Evolutionary conservation across 169 alveolate genomes (phyloP), one percentile per base, ranked within the genome.

Genomic region (Eimeria falciformis): DNA sequence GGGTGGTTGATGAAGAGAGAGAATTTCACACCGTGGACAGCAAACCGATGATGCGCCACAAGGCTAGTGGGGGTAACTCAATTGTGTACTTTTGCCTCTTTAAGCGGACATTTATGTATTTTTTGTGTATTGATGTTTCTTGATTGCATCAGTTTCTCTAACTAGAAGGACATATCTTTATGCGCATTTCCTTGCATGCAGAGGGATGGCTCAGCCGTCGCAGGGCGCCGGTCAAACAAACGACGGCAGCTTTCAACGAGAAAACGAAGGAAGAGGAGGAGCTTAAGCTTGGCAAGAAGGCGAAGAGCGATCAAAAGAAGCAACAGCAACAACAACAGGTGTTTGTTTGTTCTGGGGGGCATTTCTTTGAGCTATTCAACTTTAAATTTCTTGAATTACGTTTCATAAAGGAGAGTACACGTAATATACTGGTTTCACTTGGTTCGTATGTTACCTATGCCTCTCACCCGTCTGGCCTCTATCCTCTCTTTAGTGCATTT

Each of bases 321-420:
- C 92, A 85, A 50, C 92, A 85, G 85, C 92, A 68, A 21, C 92
- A 85, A 40, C 92, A 85, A 40, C 92, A 85, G 84, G 92, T 66
- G 55, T 18, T 12, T 0, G 23, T 50, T 50, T 12, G 11, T 50
- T 50, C 62, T 21, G 62, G 11, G 18, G 18, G 18, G 18, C 62
- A 1, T 0, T 21, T 50, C 23, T 1, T 50, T 21, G 62, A 50
- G 62, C 18, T 50, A 1, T 50, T 50, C 18, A 12, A 50, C 62
- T 50, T 50, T 1, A 12, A 50, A 0, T 50, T n/a, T n/a, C n/a
- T n/a, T n/a, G n/a, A n/a, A n/a, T n/a, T n/a, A n/a, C n/a, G n/a
- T n/a, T n/a, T n/a, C n/a, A n/a, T n/a, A n/a, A n/a, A n/a, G n/a
- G n/a, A n/a, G n/a, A n/a, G n/a, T n/a, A n/a, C n/a, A n/a, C n/a